phyloP scores from a whole-genome alignment of 2,329 filamentous ascomycete genomes.

The Ascochyta fabae region DNA sequence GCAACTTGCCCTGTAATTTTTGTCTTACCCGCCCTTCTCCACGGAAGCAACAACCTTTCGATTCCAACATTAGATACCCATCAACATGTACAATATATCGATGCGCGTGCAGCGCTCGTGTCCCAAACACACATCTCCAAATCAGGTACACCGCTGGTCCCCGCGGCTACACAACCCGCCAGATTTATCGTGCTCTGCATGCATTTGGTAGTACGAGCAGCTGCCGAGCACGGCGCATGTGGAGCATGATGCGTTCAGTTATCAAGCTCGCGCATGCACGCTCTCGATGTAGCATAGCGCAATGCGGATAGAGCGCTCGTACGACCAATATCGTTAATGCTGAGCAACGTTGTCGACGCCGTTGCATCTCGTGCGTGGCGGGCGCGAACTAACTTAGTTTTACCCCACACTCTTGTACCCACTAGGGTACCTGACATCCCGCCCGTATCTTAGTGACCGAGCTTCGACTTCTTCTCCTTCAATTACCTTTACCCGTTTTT shows the following conservation, averaged over 20 bases:
- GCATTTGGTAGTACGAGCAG: conserved; percentile 5
- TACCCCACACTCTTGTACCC: conserved; percentile 19
- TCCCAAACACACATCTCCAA: background rate
- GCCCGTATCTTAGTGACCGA: conserved; percentile 1
- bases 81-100: conserved; percentile 7
- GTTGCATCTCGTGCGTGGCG: conserved; percentile 11
- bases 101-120: conserved; percentile 2
- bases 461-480: background rate
- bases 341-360: conserved; percentile 10
- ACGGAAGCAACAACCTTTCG: background rate
- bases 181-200: conserved; percentile 8
- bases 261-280: conserved; percentile 3
- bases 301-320: conserved; percentile 2
- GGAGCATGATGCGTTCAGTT: conserved; percentile 1
- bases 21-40: background rate
- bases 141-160: background rate
- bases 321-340: conserved; percentile 8
- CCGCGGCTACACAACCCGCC: conserved; percentile 8
- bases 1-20: background rate
- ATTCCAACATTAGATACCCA: conserved; percentile 9
- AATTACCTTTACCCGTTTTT: too few species aligned
- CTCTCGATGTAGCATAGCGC: background rate
- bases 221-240: conserved; percentile 9
- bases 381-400: conserved; percentile 2
- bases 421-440: conserved; percentile 8